Evolutionary conservation across 1,139 yeast genomes (phyloP), one percentile per base, ranked within the genome.

Genomic region (Suhomyces chickasaworum): DNA sequence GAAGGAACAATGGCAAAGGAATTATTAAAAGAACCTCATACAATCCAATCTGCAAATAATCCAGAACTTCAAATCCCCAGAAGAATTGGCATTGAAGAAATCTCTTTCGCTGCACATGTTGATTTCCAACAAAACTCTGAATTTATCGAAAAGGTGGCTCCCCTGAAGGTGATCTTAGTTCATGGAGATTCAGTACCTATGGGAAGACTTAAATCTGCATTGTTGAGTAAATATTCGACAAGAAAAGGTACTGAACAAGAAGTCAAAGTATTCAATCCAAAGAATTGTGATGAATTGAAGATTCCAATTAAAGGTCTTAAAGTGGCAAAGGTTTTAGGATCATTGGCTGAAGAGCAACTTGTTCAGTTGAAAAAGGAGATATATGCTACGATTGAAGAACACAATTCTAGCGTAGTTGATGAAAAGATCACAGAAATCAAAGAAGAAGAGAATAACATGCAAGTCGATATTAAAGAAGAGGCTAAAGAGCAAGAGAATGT

Each of bases 121-220:
- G 99, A 95, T 63, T 93, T 86, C 66, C 91, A 88, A 58, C 97
- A 93, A 61, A 93, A 93, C 58, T 77, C 96, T 1, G 89, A 87
- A 50, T 93, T 93, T 59, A 93, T 93, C 46, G 97, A 91, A 57
- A 74, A 83, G 51, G 89, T 93, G 5, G 86, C 86, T 49, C 96
- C 99, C 0, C 80, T 80, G 52, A 84, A 86, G 48, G 85, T 86
- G 45, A 89, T 93, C 50, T 75, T 93, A 49, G 99, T 93, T 1
- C 99, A 93, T 64, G 99, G 99, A n/a, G 99, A 93, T 62, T 84
- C 95, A 2, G 90, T 89, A 55, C 97, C 97, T 23, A 93, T 93
- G 99, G 99, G 98, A 48, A 83, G 99, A 62, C 72, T 93, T 46
- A 93, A 93, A 64, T 88, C 97, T 21, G 99, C 99, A 0, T 72